Conservation (phyloP, 495 filamentous ascomycete species). For the Rostrohypoxylon terebratum region DNA sequence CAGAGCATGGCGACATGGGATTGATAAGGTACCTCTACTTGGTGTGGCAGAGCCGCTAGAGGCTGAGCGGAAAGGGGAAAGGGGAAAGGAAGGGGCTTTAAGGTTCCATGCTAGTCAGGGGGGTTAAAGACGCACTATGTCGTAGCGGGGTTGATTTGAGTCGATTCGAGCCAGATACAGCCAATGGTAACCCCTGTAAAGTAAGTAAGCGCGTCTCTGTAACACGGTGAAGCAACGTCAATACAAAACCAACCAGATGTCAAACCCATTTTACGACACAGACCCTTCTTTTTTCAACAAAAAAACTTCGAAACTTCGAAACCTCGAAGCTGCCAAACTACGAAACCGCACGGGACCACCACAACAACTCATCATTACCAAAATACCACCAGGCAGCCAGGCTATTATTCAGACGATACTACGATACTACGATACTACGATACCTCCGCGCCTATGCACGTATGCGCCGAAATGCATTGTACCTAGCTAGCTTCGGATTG, state of each 20-base stretch:
- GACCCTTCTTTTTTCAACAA: constrained; percentile 38
- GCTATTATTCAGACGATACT: background rate
- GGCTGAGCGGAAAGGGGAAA: constrained; percentile 36
- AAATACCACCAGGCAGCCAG: background rate
- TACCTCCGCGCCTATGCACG: constrained; percentile 1
- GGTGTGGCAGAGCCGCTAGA: constrained; percentile 36
- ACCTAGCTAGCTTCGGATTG: constrained; percentile 3
- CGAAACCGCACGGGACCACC: constrained; percentile 29
- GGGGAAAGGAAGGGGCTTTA: constrained; percentile 34
- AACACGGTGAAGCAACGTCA: constrained; percentile 48
- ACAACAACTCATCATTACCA: background rate
- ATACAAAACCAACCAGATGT: constrained; percentile 48
- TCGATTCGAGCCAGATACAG: background rate
- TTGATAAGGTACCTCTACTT: constrained; percentile 15
- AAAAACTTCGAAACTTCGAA: constrained; percentile 11
- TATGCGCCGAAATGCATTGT: background rate
- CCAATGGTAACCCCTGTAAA: constrained; percentile 42
- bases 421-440: constrained; percentile 6
- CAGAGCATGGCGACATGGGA: background rate
- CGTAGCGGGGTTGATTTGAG: constrained; percentile 17
- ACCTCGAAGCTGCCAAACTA: constrained; percentile 22
- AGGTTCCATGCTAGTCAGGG: constrained; percentile 37
- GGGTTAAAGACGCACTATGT: constrained; percentile 36
- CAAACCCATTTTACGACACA: constrained; percentile 46
- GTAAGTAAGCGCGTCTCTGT: constrained; percentile 47